Evolutionary conservation across 345 rosid genomes (phyloP).

Genomic region (Punica granatum): DNA sequence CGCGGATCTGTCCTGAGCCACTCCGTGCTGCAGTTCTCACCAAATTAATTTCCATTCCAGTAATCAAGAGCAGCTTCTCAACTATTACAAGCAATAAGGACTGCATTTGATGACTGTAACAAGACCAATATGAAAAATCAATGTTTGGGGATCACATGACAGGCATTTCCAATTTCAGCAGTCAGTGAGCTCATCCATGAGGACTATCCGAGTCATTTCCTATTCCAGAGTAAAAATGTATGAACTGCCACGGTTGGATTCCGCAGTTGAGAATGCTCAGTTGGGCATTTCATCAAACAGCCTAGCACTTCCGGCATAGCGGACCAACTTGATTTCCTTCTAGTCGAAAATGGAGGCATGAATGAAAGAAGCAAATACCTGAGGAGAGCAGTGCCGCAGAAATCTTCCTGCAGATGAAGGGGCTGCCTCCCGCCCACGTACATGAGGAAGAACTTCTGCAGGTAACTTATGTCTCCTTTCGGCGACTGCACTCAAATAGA

Average conservation of each 20-base stretch:
- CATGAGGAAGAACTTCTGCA: conserved; percentile 79
- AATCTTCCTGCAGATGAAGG: conserved; percentile 89
- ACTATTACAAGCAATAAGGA: neutral
- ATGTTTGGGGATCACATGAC: neutral
- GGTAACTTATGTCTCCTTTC: conserved; percentile 84
- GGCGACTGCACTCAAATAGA: conserved; percentile 50
- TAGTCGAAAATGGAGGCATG: neutral
- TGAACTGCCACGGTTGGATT: neutral
- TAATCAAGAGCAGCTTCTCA: neutral
- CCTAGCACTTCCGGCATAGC: neutral
- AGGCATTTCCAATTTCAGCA: neutral
- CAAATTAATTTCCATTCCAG: conserved; percentile 1
- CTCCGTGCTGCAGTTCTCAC: conserved; percentile 46
- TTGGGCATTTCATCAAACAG: conserved; percentile 7
- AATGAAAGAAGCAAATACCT: conserved; percentile 30
- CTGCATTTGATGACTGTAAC: neutral
- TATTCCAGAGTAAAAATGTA: neutral
- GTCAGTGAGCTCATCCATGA: neutral
- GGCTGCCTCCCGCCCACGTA: conserved; percentile 80
- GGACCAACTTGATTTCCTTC: neutral
- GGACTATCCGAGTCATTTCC: neutral
- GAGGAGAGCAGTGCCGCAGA: conserved; percentile 92
- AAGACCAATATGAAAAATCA: too few relatives aligned
- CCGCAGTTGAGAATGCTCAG: neutral
- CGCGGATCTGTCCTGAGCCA: conserved; percentile 80